Conservation (phyloP, 2,329 filamentous ascomycete species). For the Ophiocordyceps camponoti-rufipedis region DNA sequence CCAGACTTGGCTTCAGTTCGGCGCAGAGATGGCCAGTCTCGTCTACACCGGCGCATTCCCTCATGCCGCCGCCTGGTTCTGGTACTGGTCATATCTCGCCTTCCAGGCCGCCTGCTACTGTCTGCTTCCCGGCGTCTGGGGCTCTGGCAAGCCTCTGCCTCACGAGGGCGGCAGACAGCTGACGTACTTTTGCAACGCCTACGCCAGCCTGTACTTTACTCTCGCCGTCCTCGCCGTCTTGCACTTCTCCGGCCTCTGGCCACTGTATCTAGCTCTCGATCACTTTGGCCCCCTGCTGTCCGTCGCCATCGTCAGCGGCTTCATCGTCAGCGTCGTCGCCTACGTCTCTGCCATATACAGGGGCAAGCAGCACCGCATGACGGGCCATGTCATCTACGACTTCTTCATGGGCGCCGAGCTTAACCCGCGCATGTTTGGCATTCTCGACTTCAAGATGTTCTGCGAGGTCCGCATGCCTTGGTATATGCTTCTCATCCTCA, state of each 20-base stretch:
- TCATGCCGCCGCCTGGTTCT: slow-evolving; percentile 63
- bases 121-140: slow-evolving; percentile 69
- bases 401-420: slow-evolving; percentile 85
- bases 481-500: slow-evolving; percentile 74
- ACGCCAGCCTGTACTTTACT: slow-evolving; percentile 74
- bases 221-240: slow-evolving; percentile 52
- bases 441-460: slow-evolving; percentile 89
- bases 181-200: slow-evolving; percentile 84
- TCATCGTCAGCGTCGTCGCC: slow-evolving; percentile 62
- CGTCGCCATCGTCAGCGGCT: slow-evolving; percentile 84
- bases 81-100: slow-evolving; percentile 89
- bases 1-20: slow-evolving; percentile 54
- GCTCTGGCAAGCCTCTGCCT: slow-evolving; percentile 72
- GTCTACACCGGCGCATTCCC: slow-evolving; percentile 78
- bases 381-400: slow-evolving; percentile 68
- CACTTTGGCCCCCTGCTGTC: slow-evolving; percentile 88
- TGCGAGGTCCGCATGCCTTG: slow-evolving; percentile 84
- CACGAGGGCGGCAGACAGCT: slow-evolving; percentile 74
- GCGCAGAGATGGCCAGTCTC: slow-evolving; percentile 48
- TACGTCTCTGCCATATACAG: slow-evolving; percentile 72
- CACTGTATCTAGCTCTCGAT: slow-evolving; percentile 79
- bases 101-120: slow-evolving; percentile 74
- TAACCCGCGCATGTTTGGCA: slow-evolving; percentile 67
- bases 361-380: slow-evolving; percentile 83
- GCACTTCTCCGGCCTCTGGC: slow-evolving; percentile 73